Percentiles rank a stretch among this genome's conserved stretches.
These are phyloP conservation scores for Curvularia sp. DNA, from an alignment of 2,329 filamentous ascomycete genomes.

Conservation along the genomic window DNA sequence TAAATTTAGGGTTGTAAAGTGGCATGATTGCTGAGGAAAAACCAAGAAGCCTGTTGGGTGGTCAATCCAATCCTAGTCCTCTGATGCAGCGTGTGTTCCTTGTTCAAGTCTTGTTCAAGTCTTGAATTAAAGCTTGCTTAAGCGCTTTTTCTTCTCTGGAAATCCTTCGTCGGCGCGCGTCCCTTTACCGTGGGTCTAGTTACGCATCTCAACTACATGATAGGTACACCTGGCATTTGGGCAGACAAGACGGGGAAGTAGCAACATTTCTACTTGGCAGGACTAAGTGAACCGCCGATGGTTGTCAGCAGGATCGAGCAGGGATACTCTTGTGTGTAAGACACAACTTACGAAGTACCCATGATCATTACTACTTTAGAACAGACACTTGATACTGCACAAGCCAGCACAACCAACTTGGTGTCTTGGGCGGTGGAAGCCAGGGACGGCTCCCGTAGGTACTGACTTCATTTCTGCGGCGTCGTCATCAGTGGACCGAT, in stretches of 20 bases:
- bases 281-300: not conserved
- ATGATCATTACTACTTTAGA: not conserved
- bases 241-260: not conserved
- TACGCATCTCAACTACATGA: not conserved
- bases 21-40: not conserved
- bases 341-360: not conserved
- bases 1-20: not conserved
- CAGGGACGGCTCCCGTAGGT: not conserved
- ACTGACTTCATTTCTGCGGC: conserved; percentile 10
- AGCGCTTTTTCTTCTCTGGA: not conserved
- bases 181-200: not conserved
- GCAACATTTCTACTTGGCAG: not conserved
- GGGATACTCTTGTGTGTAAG: not conserved
- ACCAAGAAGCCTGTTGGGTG: not conserved
- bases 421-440: not conserved
- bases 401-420: not conserved
- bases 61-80: not conserved
- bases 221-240: not conserved
- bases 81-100: not conserved
- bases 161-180: too few relatives aligned
- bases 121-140: not conserved
- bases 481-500: conserved; percentile 32
- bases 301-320: not conserved
- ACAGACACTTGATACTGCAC: not conserved
- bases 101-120: not conserved